These are phyloP conservation scores for Gynandropsis gynandra DNA, from an alignment of 345 rosid genomes.

Conservation along the genomic window DNA sequence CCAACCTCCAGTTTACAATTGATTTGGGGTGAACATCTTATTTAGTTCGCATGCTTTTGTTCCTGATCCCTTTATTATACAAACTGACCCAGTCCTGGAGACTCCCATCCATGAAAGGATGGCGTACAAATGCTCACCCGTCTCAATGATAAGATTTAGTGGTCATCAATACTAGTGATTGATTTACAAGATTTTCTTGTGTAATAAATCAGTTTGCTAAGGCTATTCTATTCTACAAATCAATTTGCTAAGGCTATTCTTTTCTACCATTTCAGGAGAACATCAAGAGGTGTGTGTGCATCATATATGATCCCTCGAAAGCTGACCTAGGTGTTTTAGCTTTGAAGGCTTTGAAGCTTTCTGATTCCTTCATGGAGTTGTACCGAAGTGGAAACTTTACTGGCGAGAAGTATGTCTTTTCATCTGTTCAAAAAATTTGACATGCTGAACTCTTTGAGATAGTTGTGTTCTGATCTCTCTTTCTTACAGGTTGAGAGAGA, in stretches of 20 bases:
- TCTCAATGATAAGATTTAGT: neutral
- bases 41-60: neutral
- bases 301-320: conserved; percentile 94
- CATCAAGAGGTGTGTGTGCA: conserved; percentile 92
- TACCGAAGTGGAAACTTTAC: conserved; percentile 71
- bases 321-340: conserved; percentile 84
- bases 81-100: neutral
- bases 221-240: no score
- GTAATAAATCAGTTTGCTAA: no score
- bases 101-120: neutral
- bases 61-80: neutral
- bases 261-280: conserved; percentile 52
- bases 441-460: conserved; percentile 9
- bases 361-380: conserved; percentile 94
- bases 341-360: conserved; percentile 95
- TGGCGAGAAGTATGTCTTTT: conserved; percentile 75
- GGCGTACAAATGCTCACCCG: neutral
- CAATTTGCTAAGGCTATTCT: no score
- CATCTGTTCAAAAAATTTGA: neutral
- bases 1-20: neutral
- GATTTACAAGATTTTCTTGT: neutral
- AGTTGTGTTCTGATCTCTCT: conserved; percentile 11
- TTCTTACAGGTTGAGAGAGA: conserved; percentile 82
- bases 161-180: neutral
- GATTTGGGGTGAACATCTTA: neutral